Percentiles rank a stretch among this genome's conserved stretches.
Evolutionary conservation across 345 rosid genomes (phyloP).

Genomic region (Rhodamnia argentea): DNA sequence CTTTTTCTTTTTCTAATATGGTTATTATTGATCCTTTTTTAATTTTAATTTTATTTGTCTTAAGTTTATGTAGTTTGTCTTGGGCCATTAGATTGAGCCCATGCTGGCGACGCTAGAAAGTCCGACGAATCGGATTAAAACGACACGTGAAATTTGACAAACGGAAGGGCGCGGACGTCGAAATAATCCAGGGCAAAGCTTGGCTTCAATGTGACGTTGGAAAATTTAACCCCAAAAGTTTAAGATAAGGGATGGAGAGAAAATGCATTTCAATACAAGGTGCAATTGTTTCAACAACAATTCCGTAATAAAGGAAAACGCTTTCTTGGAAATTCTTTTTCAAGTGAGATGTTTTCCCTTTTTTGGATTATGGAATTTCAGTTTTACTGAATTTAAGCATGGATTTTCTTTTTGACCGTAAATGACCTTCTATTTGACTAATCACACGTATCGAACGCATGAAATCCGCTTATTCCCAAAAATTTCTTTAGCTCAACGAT

Average conservation of each 20-base stretch:
- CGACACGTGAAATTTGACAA: background rate
- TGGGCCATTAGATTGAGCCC: background rate
- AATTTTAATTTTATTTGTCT: background rate
- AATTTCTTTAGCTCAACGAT: background rate
- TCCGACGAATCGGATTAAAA: background rate
- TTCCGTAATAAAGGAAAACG: background rate
- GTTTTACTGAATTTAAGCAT: background rate
- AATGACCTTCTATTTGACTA: background rate
- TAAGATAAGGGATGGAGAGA: background rate
- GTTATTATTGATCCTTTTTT: too few species aligned
- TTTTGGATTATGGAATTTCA: background rate
- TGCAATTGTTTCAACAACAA: background rate
- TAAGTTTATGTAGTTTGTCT: accelerated
- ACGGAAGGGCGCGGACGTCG: accelerated
- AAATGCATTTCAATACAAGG: accelerated
- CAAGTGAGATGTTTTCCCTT: background rate
- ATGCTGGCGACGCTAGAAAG: accelerated
- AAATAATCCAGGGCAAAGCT: background rate
- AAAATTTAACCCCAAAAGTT: background rate
- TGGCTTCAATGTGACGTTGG: background rate
- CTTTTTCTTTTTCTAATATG: too few species aligned
- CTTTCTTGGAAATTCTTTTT: background rate
- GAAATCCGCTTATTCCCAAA: accelerated
- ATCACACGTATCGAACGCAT: accelerated
- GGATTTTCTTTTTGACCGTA: background rate